Conservation (phyloP, 2,329 filamentous ascomycete genomes). For the Sarocladium oryzae region DNA sequence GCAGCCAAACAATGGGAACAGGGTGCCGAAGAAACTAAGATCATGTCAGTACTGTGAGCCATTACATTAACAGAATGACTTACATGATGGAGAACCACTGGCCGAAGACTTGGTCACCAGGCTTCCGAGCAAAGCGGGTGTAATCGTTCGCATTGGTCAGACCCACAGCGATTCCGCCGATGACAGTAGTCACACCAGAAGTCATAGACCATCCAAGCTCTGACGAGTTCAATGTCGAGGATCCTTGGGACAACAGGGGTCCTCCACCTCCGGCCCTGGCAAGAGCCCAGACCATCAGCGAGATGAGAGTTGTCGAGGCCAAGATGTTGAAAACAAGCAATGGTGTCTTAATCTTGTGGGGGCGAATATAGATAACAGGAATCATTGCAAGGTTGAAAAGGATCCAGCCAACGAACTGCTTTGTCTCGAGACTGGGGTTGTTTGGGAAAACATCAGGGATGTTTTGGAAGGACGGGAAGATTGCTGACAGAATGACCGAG, state of each 20-base stretch:
- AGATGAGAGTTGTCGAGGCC: background rate
- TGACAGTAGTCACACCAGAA: conserved; percentile 17
- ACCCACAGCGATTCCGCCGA: conserved; percentile 15
- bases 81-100: conserved; percentile 3
- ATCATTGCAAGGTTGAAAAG: conserved; percentile 4
- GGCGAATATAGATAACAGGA: background rate
- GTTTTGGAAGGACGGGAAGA: conserved; percentile 20
- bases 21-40: background rate
- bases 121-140: conserved; percentile 15
- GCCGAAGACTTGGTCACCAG: conserved; percentile 8
- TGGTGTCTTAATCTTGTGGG: background rate
- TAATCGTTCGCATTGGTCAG: conserved; percentile 16
- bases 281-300: conserved; percentile 1
- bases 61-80: background rate
- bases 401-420: conserved; percentile 5
- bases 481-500: conserved; percentile 22
- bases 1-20: conserved; percentile 5
- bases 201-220: conserved; percentile 1
- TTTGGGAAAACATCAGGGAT: background rate
- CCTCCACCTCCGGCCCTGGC: background rate
- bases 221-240: background rate
- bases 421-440: background rate
- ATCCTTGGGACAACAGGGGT: background rate
- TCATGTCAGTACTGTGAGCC: background rate
- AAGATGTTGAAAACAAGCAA: background rate